phyloP scores from a whole-genome alignment of 805 yeast genomes.

The Kodamaea hsintzibuensis region DNA sequence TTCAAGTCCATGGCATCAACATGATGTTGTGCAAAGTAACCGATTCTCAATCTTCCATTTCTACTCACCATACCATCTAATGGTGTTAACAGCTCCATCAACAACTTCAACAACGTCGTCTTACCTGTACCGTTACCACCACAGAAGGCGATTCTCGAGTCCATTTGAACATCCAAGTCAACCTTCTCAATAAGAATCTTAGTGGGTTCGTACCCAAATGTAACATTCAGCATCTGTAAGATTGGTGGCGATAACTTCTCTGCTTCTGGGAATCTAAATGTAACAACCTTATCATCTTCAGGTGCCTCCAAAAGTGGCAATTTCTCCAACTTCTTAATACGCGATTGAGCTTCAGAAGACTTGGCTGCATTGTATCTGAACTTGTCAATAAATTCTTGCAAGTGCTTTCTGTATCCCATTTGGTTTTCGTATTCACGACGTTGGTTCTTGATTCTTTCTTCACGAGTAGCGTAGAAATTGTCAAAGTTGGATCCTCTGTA shows the following conservation, averaged over 20 bases:
- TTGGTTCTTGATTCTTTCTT: constrained; percentile 92
- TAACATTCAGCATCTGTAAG: constrained; percentile 79
- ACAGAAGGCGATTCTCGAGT: constrained; percentile 92
- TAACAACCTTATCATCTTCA: constrained; percentile 81
- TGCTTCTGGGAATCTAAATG: constrained; percentile 93
- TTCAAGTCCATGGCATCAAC: constrained; percentile 94
- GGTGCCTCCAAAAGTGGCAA: constrained; percentile 92
- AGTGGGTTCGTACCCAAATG: constrained; percentile 76
- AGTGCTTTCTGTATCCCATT: constrained; percentile 91
- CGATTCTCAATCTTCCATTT: constrained; percentile 87
- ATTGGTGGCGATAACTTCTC: constrained; percentile 93
- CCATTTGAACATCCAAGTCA: constrained; percentile 87
- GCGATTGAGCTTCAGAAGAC: constrained; percentile 95
- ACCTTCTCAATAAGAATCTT: constrained; percentile 71
- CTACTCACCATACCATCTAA: constrained; percentile 73
- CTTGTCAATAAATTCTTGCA: constrained; percentile 93
- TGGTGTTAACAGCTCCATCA: constrained; percentile 78
- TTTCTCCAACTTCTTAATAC: constrained; percentile 95
- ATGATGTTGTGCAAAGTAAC: constrained; percentile 98
- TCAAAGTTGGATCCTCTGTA: constrained; percentile 94
- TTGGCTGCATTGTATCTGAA: constrained; percentile 97
- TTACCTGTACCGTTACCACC: constrained; percentile 99
- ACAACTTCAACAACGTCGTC: constrained; percentile 84
- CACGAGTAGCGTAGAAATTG: constrained; percentile 87
- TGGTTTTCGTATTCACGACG: constrained; percentile 95